Evolutionary conservation across 345 rosid genomes (phyloP).

Genomic region (Populus tremula): DNA sequence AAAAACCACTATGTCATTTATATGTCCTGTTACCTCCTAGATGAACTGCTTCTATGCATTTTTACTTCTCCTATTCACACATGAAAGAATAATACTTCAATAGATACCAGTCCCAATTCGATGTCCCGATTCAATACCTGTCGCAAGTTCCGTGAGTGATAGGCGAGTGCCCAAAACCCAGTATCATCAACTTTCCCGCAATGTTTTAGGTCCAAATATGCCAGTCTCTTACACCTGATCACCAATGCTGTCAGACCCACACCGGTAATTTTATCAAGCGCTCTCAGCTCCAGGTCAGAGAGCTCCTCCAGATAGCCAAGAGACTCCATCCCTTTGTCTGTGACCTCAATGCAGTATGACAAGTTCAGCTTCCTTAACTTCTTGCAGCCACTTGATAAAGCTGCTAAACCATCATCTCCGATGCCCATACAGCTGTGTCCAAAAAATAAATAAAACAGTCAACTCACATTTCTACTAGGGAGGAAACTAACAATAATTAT

Average conservation of each 20-base stretch:
- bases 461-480: neutral
- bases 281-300: slow-evolving; percentile 66
- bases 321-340: slow-evolving; percentile 58
- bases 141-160: slow-evolving; percentile 60
- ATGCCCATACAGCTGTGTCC: slow-evolving; percentile 54
- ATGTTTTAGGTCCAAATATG: slow-evolving; percentile 72
- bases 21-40: neutral
- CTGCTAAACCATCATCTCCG: slow-evolving; percentile 74
- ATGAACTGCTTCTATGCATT: neutral
- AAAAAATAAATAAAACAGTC: slow-evolving; percentile 13
- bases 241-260: slow-evolving; percentile 60
- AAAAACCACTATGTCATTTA: neutral
- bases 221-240: slow-evolving; percentile 55
- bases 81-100: neutral
- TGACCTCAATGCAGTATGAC: slow-evolving; percentile 68
- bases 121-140: slow-evolving; percentile 50
- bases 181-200: slow-evolving; percentile 68
- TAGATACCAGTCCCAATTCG: neutral
- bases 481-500: neutral
- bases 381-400: slow-evolving; percentile 72
- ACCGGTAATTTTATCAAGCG: slow-evolving; percentile 55
- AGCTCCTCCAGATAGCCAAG: slow-evolving; percentile 56
- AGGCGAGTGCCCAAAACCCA: slow-evolving; percentile 76
- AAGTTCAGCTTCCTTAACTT: slow-evolving; percentile 66
- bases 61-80: neutral